Percentiles rank a stretch among this genome's conserved stretches.
Conservation (phyloP, 768 basidiomycete species). For the Kwoniella newhampshirensis region DNA sequence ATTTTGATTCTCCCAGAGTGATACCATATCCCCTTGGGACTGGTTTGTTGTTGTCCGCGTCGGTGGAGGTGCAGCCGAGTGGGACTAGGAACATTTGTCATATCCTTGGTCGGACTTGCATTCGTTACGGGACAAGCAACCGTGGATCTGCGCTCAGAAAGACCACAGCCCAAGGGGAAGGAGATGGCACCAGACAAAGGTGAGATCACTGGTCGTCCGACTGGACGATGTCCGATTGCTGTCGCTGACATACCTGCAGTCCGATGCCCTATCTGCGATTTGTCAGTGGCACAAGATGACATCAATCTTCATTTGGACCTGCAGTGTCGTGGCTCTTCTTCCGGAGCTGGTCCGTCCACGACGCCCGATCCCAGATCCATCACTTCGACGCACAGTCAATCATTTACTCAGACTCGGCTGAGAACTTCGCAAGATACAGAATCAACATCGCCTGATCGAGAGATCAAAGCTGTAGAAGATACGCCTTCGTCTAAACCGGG, state of each 20-base stretch:
- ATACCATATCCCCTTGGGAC: no score
- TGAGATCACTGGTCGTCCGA: no score
- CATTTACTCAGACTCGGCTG: background rate
- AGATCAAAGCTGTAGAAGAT: slow-evolving; percentile 1
- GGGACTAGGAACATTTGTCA: no score
- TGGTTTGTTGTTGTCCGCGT: no score
- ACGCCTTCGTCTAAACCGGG: slow-evolving; percentile 10
- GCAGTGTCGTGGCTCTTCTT: slow-evolving; percentile 24
- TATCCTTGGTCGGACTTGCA: no score
- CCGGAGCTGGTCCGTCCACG: slow-evolving; percentile 2
- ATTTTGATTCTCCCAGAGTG: no score
- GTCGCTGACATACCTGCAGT: slow-evolving; percentile 9
- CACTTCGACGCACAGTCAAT: background rate
- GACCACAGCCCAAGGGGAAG: no score
- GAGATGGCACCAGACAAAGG: slow-evolving; percentile 15
- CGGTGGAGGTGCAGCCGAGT: no score
- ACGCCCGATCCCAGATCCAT: background rate
- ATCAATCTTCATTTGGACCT: slow-evolving; percentile 48
- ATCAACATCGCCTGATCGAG: background rate
- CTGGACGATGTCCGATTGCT: no score
- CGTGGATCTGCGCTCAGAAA: no score
- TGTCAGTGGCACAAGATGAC: slow-evolving; percentile 21
- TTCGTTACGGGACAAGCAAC: no score
- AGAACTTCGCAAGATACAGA: background rate
- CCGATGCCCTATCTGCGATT: slow-evolving; percentile 39